Conservation (phyloP, 2,329 filamentous ascomycete genomes). For the Stemphylium lycopersici region DNA sequence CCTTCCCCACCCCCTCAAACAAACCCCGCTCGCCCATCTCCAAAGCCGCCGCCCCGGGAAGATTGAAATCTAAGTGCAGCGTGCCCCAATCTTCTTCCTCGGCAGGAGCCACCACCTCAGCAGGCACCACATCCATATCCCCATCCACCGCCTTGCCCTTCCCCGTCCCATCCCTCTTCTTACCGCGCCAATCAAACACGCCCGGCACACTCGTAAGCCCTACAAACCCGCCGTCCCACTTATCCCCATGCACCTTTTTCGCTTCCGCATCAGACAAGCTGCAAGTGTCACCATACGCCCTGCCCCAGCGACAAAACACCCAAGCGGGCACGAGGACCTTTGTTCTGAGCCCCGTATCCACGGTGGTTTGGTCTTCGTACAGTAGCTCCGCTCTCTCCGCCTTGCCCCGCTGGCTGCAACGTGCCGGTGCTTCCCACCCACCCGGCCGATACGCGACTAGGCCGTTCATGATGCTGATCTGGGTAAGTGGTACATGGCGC, state of each 20-base stretch:
- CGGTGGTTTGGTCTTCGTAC: neutral
- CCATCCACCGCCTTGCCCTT: too few relatives aligned
- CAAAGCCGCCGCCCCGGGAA: neutral
- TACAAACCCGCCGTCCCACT: conserved; percentile 29
- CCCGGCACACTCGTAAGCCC: conserved; percentile 32
- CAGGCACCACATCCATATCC: too few relatives aligned
- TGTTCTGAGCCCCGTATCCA: conserved; percentile 16
- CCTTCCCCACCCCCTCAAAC: neutral
- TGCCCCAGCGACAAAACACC: conserved; percentile 38
- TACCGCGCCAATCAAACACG: conserved; percentile 17
- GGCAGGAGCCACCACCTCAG: too few relatives aligned
- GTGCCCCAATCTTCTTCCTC: neutral
- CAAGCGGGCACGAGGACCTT: conserved; percentile 27
- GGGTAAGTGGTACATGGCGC: conserved; percentile 23
- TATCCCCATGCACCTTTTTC: conserved; percentile 24
- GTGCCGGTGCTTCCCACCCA: conserved; percentile 33
- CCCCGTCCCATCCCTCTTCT: too few relatives aligned
- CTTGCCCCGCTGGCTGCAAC: neutral
- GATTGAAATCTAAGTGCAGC: too few relatives aligned
- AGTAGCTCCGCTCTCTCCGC: neutral
- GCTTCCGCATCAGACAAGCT: conserved; percentile 7
- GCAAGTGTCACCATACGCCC: conserved; percentile 9
- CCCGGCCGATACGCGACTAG: conserved; percentile 33
- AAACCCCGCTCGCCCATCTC: neutral
- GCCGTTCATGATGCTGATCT: conserved; percentile 31